Conservation (phyloP, 2,329 filamentous ascomycete species). For the Coniosporium tulheliwenetii region DNA sequence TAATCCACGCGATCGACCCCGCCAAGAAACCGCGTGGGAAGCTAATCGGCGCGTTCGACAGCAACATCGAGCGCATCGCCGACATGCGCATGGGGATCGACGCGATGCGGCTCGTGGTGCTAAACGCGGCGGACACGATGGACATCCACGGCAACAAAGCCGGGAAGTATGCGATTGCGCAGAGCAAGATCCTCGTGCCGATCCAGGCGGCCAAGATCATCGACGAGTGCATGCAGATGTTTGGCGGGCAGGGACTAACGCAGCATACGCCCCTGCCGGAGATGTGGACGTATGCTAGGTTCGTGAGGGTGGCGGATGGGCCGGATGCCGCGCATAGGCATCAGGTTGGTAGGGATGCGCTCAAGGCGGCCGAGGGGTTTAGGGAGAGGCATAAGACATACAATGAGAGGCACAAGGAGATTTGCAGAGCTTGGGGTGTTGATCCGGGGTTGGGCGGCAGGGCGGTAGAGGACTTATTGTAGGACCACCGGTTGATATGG, state of each 20-base stretch:
- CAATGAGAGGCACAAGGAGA: constrained; percentile 8
- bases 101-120: constrained; percentile 21
- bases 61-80: constrained; percentile 25
- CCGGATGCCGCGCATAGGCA: constrained; percentile 25
- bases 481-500: too few species aligned
- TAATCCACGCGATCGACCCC: constrained; percentile 21
- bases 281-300: constrained; percentile 27
- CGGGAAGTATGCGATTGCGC: constrained; percentile 23
- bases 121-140: constrained; percentile 27
- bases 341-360: constrained; percentile 25
- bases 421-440: not conserved
- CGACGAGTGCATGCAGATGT: constrained; percentile 28
- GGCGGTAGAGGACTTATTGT: too few species aligned
- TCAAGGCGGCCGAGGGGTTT: constrained; percentile 22
- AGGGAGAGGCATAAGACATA: constrained; percentile 19
- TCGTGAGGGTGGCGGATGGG: constrained; percentile 25
- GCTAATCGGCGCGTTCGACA: constrained; percentile 24
- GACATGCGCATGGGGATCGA: constrained; percentile 27
- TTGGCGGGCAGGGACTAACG: constrained; percentile 24
- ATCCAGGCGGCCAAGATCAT: constrained; percentile 22
- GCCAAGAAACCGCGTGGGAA: constrained; percentile 23
- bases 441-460: too few species aligned
- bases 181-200: constrained; percentile 27
- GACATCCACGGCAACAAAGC: constrained; percentile 25
- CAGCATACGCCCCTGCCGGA: constrained; percentile 26